Percentiles rank a stretch among this genome's conserved stretches.
phyloP scores from a whole-genome alignment of 495 filamentous ascomycete genomes.

The Lentithecium fluviatile region DNA sequence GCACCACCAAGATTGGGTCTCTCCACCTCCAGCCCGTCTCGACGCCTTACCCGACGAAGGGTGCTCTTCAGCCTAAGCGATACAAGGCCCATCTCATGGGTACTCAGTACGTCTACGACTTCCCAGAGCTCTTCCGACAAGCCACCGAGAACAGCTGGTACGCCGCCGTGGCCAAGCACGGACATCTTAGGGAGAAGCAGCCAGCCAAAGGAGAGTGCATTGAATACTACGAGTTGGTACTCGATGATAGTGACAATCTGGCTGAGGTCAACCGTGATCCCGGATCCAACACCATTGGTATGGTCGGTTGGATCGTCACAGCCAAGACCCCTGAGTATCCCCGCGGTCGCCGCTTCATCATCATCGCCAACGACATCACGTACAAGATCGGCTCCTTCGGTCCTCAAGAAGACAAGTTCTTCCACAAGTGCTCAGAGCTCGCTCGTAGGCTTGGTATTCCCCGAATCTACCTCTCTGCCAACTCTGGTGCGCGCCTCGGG shows the following conservation, averaged over 20 bases:
- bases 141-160: slow-evolving; percentile 95
- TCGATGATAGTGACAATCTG: slow-evolving; percentile 90
- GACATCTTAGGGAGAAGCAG: slow-evolving; percentile 72
- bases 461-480: slow-evolving; percentile 95
- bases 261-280: slow-evolving; percentile 91
- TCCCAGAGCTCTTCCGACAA: slow-evolving; percentile 98
- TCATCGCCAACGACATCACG: slow-evolving; percentile 98
- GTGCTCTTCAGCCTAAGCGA: slow-evolving; percentile 96
- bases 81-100: slow-evolving; percentile 99
- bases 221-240: slow-evolving; percentile 87
- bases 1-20: slow-evolving; percentile 87
- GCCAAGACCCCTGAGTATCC: slow-evolving; percentile 99
- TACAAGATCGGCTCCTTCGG: slow-evolving; percentile 98
- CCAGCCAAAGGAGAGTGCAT: slow-evolving; percentile 88
- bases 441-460: slow-evolving; percentile 91
- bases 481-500: slow-evolving; percentile 98
- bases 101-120: slow-evolving; percentile 98
- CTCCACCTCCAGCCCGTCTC: slow-evolving; percentile 91
- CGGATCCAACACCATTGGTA: slow-evolving; percentile 91
- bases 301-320: slow-evolving; percentile 97
- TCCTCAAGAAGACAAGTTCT: slow-evolving; percentile 94
- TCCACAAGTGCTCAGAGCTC: slow-evolving; percentile 97
- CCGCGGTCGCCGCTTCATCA: slow-evolving; percentile 83
- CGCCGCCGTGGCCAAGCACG: slow-evolving; percentile 66
- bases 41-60: slow-evolving; percentile 95